phyloP scores from a whole-genome alignment of 495 filamentous ascomycete genomes.

The Aspergillus sclerotioniger region DNA sequence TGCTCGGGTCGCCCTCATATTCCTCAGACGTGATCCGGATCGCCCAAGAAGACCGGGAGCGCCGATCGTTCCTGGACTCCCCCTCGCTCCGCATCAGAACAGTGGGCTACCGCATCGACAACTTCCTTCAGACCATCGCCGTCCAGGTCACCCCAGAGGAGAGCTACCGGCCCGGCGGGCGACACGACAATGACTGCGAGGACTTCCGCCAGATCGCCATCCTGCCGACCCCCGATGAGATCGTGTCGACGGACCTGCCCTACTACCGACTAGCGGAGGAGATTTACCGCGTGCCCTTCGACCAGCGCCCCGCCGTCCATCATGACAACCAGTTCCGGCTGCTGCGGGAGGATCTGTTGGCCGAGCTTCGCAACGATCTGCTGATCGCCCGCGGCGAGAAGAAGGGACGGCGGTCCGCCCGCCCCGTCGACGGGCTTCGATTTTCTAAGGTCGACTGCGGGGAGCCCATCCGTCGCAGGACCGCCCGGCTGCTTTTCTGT shows the following conservation, averaged over 20 bases:
- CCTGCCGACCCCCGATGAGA: conserved; percentile 67
- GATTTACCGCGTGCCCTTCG: conserved; percentile 18
- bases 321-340: conserved; percentile 80
- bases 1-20: background rate
- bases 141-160: background rate
- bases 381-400: conserved; percentile 43
- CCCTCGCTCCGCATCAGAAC: conserved; percentile 16
- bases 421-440: conserved; percentile 28
- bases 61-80: conserved; percentile 18
- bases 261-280: conserved; percentile 55
- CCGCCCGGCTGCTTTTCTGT: conserved; percentile 3
- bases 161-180: conserved; percentile 55
- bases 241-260: conserved; percentile 54
- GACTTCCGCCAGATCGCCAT: conserved; percentile 64
- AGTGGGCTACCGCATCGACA: conserved; percentile 39
- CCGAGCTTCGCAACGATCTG: conserved; percentile 60
- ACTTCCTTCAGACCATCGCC: conserved; percentile 29
- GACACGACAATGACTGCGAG: conserved; percentile 74
- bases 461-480: conserved; percentile 2
- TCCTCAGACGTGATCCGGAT: background rate
- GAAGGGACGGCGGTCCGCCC: conserved; percentile 34
- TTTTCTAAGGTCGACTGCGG: conserved; percentile 29
- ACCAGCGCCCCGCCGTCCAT: conserved; percentile 49
- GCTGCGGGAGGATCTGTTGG: conserved; percentile 71
- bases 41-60: background rate